Evolutionary conservation across 306 rosid species (phyloP).

Genomic region (Prinsepia uniflora): DNA sequence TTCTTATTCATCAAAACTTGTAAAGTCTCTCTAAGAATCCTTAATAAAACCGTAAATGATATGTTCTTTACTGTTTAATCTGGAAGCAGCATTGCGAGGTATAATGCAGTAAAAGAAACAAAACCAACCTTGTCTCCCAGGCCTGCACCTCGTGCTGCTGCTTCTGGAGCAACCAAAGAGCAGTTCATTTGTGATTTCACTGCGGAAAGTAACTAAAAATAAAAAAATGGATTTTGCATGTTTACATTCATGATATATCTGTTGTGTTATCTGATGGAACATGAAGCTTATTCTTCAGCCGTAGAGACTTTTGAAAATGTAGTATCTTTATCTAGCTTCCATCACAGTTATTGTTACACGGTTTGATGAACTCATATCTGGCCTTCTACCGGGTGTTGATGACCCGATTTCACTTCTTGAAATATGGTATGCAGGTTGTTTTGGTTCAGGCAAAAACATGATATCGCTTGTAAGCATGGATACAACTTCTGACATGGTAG

Average conservation of each 20-base stretch:
- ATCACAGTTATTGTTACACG: constrained; percentile 9
- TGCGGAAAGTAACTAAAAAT: background rate
- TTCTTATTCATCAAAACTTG: too few relatives aligned
- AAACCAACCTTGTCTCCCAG: background rate
- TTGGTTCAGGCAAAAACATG: constrained; percentile 13
- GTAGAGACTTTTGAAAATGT: too few relatives aligned
- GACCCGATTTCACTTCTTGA: constrained; percentile 16
- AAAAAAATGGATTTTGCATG: too few relatives aligned
- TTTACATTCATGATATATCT: too few relatives aligned
- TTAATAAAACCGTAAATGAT: background rate
- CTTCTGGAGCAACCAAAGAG: background rate
- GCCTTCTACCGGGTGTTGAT: background rate
- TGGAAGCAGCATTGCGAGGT: background rate
- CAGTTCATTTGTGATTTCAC: background rate
- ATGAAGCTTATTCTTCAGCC: background rate
- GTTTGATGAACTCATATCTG: background rate
- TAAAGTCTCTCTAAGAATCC: background rate
- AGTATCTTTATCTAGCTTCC: constrained; percentile 15
- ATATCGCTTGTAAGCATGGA: constrained; percentile 20
- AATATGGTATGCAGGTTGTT: constrained; percentile 14
- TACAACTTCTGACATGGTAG: constrained; percentile 27
- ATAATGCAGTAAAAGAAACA: background rate
- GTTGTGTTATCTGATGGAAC: background rate
- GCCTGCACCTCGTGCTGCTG: background rate
- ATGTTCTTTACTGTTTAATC: background rate